phyloP scores from a whole-genome alignment of 768 basidiomycete species.

The Leucocoprinus sp. region DNA sequence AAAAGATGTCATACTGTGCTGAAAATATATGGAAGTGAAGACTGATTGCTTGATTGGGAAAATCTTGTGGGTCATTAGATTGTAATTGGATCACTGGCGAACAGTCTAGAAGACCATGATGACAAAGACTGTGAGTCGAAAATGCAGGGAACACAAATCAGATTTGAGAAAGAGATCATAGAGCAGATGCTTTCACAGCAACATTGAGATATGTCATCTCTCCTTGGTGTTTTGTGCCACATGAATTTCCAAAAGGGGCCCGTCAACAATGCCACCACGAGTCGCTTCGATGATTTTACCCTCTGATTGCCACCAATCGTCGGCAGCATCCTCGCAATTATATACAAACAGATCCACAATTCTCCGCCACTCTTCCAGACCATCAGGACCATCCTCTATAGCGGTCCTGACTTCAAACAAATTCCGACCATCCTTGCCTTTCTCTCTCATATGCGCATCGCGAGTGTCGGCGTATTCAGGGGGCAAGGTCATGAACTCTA shows the following conservation, averaged over 20 bases:
- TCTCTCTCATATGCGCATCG: slow-evolving; percentile 29
- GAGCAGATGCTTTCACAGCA: too few relatives aligned
- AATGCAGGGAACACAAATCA: too few relatives aligned
- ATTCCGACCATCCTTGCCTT: slow-evolving; percentile 20
- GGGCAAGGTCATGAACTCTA: slow-evolving; percentile 37
- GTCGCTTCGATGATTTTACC: slow-evolving; percentile 32
- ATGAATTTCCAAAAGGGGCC: not conserved
- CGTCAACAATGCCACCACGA: not conserved
- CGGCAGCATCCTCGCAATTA: slow-evolving; percentile 49
- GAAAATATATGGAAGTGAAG: too few relatives aligned
- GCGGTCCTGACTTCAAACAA: slow-evolving; percentile 12
- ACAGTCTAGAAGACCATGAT: too few relatives aligned
- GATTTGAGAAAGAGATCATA: too few relatives aligned
- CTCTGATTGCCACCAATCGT: slow-evolving; percentile 55
- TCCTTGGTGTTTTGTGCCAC: slow-evolving; percentile 3
- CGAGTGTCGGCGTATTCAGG: slow-evolving; percentile 33
- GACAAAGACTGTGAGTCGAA: too few relatives aligned
- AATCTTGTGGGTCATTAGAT: too few relatives aligned
- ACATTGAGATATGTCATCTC: too few relatives aligned
- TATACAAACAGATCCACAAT: slow-evolving; percentile 43
- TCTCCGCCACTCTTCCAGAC: slow-evolving; percentile 36
- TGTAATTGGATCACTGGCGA: too few relatives aligned
- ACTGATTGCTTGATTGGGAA: too few relatives aligned
- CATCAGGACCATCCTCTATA: slow-evolving; percentile 8
- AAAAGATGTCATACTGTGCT: too few relatives aligned